Evolutionary conservation across 2,329 filamentous ascomycete species (phyloP), one percentile per base, ranked within the genome.

Genomic region (Botrytis byssoidea): DNA sequence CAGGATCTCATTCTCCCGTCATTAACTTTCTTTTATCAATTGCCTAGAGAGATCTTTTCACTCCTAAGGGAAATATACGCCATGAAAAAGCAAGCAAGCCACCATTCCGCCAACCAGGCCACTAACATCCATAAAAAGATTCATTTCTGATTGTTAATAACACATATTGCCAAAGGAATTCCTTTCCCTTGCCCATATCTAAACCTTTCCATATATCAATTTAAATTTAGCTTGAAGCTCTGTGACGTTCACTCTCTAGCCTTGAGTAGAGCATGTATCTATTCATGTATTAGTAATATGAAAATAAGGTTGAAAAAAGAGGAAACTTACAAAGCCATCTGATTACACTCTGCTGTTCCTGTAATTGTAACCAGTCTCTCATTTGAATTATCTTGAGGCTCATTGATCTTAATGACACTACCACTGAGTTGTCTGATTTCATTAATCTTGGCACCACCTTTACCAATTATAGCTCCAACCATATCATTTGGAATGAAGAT

Each of bases 401-500:
- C 96, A 82, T 99, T 98, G 87, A 99, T 99, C 87, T 99, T 99
- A 83, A 99, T 98, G 65, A 99, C 95, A 84, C 95, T 98, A 78
- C 95, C 96, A 83, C 93, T 97, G 79, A 99, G 90, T 83, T 98
- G 94, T 78, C 96, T 91, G 77, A 99, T 99, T 84, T 99, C 96
- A 82, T 99, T 99, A 87, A 99, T 99, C 89, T 99, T 99, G 73
- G 94, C 93, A 77, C 96, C 96, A 75, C 96, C 96, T 85, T 42
- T 57, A 42, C 46, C 46, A 29, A 68, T 68, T 40, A 55, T 68
- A 68, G 35, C 65, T 68, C 96, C 96, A 71, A 99, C 96, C 96
- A 99, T 98, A 81, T 99, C 96, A 82, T 99, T 99, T 74, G 96
- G 96, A 79, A 99, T 99, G 85, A 93, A 99, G 78, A 99, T 99